Evolutionary conservation across 441 rosid species (phyloP), one percentile per base, ranked within the genome.

Genomic region (Adansonia grandidieri): DNA sequence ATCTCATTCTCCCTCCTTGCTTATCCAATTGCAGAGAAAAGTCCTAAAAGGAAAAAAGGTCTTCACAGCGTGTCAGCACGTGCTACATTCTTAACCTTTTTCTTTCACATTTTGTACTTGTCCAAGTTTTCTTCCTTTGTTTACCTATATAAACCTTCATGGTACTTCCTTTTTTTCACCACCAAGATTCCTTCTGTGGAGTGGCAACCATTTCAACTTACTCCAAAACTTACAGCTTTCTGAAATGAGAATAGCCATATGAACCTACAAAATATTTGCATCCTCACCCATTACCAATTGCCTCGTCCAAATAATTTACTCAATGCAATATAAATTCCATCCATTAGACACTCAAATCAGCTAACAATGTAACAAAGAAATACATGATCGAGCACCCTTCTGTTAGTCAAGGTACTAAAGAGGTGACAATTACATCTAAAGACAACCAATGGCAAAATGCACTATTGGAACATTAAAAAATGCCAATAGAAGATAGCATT

Each of bases 201-300:
- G 10, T 14, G 45, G 47, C 68, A 63, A 32, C 19, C 47, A 45
- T 15, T 63, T 63, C 9, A 58, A 58, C 42, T 58, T 58, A 11
- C 17, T 58, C 63, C 63, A 58, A 58, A 58, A 58, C 24, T 24
- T 58, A 58, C 32, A 9, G 63, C 63, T 19, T 58, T 58, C 20
- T 1, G 63, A 58, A 58, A 58, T 20, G 32, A 13, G 10, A 58
- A 58, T 58, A 20, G 63, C 32, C 32, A 58, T 58, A 58, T 58
- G 14, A 58, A 58, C 63, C 32, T 58, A 58, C 50, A 58, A 58
- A 58, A 58, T 20, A 58, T 19, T 58, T 58, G 63, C 63, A 58
- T 19, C 63, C 32, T 58, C 32, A 20, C 63, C 32, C 22, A 45
- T 45, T 45, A 22, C 63, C 63, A 58, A 58, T 24, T 58, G 63